Conservation (phyloP, 2,329 filamentous ascomycete species). For the Zasmidium cellare region DNA sequence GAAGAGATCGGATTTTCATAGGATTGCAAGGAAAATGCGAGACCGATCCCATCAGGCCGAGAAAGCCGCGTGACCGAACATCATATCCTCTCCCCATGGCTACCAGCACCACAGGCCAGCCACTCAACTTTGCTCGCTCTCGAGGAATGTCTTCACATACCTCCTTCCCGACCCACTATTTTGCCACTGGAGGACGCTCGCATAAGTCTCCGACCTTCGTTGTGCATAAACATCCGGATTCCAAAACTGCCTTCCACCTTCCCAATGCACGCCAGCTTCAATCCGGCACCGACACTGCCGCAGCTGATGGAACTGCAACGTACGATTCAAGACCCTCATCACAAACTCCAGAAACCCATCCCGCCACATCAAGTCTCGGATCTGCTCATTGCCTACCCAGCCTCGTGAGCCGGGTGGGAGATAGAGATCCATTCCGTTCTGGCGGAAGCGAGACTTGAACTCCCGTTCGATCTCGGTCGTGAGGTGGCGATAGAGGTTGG, state of each 20-base stretch:
- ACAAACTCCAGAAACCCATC: slow-evolving; percentile 2
- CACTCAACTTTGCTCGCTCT: too few relatives aligned
- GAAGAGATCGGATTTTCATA: too few relatives aligned
- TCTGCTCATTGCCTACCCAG: not conserved
- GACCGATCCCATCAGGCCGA: too few relatives aligned
- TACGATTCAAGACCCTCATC: not conserved
- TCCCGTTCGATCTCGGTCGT: not conserved
- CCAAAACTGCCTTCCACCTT: slow-evolving; percentile 1
- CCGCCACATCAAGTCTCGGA: not conserved
- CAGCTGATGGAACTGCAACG: not conserved
- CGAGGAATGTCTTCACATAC: too few relatives aligned
- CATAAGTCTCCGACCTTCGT: too few relatives aligned
- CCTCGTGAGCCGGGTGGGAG: not conserved
- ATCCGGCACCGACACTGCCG: not conserved
- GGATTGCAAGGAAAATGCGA: too few relatives aligned
- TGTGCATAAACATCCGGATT: not conserved
- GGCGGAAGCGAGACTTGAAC: not conserved
- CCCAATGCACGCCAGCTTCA: not conserved
- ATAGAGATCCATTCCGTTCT: not conserved
- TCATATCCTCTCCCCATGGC: too few relatives aligned
- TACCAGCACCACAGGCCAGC: too few relatives aligned
- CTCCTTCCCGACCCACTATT: too few relatives aligned
- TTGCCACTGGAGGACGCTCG: too few relatives aligned
- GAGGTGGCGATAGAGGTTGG: not conserved
- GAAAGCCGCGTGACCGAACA: too few relatives aligned